phyloP scores from a whole-genome alignment of 148 eudicot species.

The Rhododendron ferrugineum region DNA sequence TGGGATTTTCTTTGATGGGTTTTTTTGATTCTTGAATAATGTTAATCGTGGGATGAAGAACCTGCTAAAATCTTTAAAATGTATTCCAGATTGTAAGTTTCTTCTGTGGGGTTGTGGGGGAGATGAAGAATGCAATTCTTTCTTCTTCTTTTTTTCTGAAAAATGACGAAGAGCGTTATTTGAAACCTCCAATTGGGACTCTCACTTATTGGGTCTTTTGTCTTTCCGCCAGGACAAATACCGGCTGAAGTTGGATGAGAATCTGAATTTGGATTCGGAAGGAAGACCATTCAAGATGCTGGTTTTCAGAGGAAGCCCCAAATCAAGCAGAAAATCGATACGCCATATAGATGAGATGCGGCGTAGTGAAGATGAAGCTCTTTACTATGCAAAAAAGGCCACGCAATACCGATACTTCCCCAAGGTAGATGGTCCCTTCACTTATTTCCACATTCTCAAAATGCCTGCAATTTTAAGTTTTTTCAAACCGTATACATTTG shows the following conservation, averaged over 20 bases:
- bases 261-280: conserved; percentile 27
- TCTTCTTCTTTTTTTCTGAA: not conserved
- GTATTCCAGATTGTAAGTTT: not conserved
- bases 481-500: not conserved
- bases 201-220: not conserved
- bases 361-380: conserved; percentile 22
- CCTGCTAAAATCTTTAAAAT: not conserved
- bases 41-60: conserved; percentile 4
- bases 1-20: not conserved
- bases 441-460: not conserved
- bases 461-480: not conserved
- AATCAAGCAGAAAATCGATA: conserved; percentile 27
- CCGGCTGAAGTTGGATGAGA: conserved; percentile 19
- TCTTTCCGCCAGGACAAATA: conserved; percentile 21
- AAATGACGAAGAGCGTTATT: not conserved
- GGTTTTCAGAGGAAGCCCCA: conserved; percentile 45
- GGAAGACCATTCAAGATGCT: conserved; percentile 43
- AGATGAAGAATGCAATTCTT: not conserved
- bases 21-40: not conserved
- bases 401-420: conserved; percentile 23
- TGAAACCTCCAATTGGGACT: not conserved
- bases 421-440: conserved; percentile 8
- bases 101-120: not conserved
- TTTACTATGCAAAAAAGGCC: not conserved
- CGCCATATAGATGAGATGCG: conserved; percentile 29